Evolutionary conservation across 2,329 filamentous ascomycete genomes (phyloP).

Genomic region (Penicillium sclerotigenum): DNA sequence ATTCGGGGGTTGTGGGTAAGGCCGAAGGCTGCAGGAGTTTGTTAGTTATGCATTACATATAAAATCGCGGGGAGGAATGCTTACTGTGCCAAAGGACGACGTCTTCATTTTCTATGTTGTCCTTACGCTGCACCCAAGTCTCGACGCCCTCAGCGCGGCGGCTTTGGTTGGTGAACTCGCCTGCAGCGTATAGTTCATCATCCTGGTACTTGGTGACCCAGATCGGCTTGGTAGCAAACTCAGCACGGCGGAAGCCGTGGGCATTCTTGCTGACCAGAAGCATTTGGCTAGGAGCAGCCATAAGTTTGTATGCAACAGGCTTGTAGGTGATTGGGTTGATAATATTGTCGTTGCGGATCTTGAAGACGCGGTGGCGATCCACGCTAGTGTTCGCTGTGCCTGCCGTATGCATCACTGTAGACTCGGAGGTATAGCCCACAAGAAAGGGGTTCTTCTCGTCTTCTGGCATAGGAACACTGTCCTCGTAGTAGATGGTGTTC

Average conservation of each 20-base stretch:
- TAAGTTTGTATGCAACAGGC: conserved; percentile 56
- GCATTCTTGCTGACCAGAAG: conserved; percentile 51
- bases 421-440: conserved; percentile 49
- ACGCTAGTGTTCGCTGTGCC: conserved; percentile 50
- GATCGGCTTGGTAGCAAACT: conserved; percentile 55
- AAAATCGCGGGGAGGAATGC: conserved; percentile 32
- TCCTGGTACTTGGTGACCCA: conserved; percentile 56
- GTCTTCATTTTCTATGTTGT: conserved; percentile 49
- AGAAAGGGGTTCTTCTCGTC: conserved; percentile 51
- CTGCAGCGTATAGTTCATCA: conserved; percentile 52
- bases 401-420: conserved; percentile 49
- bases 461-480: conserved; percentile 60
- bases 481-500: conserved; percentile 57
- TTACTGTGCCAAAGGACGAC: conserved; percentile 41
- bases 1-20: conserved; percentile 63
- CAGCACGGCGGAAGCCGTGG: conserved; percentile 50
- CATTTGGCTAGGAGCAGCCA: conserved; percentile 56
- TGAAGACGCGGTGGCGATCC: conserved; percentile 53
- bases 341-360: conserved; percentile 54
- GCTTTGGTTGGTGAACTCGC: conserved; percentile 57
- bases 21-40: conserved; percentile 40
- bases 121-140: conserved; percentile 49
- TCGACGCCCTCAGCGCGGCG: conserved; percentile 54
- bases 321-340: conserved; percentile 55
- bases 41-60: conserved; percentile 10